Evolutionary conservation across 2,329 filamentous ascomycete species (phyloP), one percentile per base, ranked within the genome.

Genomic region (Acrodontium crateriforme): DNA sequence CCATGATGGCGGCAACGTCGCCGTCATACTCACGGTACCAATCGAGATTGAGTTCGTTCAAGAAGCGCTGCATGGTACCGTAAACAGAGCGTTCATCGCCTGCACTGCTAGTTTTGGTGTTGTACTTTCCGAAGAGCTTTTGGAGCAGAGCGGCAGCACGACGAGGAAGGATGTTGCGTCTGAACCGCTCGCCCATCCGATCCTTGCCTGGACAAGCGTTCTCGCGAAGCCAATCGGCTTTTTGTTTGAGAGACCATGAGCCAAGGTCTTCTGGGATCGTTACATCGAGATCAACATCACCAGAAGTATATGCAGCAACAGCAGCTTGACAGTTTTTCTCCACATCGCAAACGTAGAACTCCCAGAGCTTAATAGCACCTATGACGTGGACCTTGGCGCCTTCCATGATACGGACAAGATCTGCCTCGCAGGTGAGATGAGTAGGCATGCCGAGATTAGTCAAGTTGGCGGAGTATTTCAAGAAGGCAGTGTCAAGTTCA

Each of bases 11-110:
- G 15, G 71, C 71, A 8, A 79, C 65, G 50, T 98, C 89, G 12
- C 60, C 62, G 49, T 98, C 84, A 52, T 92, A 98, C 54, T 98
- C 89, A 38, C 77, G 70, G 60, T 98, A 98, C 47, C 87, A 80
- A 2, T 78, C 71, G 18, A 94, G 63, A 46, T 98, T 98, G 42
- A 89, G 61, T 27, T 83, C 78, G 42, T 95, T 78, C 9, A 95
- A 57, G 20, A 93, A 66, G 29, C 38, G 79, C 41, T 43, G 55
- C 41, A 46, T 59, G 54, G 49, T 73, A 66, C 37, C 67, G 55
- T 46, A 66, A 55, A 60, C 62, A 19, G 28, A 69, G 62, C 29
- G 63, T 59, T 36, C 58, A 50, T 54, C 67, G 51, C 49, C 74
- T 53, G 30, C 67, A 55, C 27, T 56, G 53, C 43, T 64, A 42